Evolutionary conservation across 805 yeast species (phyloP).

Genomic region (Clavispora phyllophila): DNA sequence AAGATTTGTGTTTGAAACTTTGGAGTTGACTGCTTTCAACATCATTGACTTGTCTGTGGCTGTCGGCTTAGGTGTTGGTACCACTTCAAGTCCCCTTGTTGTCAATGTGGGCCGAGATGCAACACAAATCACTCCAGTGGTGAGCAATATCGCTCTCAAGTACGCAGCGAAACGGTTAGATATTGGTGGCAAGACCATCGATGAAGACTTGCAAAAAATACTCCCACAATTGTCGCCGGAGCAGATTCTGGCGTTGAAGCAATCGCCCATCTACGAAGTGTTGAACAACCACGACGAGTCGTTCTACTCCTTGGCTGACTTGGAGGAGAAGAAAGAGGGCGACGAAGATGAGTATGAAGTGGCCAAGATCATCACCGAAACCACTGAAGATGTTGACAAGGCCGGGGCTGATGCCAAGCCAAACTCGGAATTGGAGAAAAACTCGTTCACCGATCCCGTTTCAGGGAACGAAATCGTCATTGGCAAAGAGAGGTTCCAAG

Average conservation of each 20-base stretch:
- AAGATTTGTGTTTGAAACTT: conserved; percentile 66
- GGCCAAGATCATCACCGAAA: conserved; percentile 82
- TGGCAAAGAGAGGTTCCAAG: conserved; percentile 90
- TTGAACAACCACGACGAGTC: conserved; percentile 64
- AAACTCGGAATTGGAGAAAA: conserved; percentile 71
- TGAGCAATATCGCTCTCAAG: conserved; percentile 61
- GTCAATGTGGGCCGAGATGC: conserved; percentile 76
- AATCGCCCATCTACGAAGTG: conserved; percentile 73
- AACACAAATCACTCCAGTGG: conserved; percentile 75
- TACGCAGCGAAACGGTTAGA: conserved; percentile 47
- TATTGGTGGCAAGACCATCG: conserved; percentile 67
- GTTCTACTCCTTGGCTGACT: conserved; percentile 55
- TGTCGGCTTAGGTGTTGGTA: conserved; percentile 68
- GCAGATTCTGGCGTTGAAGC: conserved; percentile 73
- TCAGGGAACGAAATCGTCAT: conserved; percentile 53
- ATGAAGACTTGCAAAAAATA: conserved; percentile 43
- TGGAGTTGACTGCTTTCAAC: conserved; percentile 69
- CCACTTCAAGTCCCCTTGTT: conserved; percentile 60
- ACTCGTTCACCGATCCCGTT: conserved; percentile 58
- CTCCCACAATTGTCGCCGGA: conserved; percentile 52
- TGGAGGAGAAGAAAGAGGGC: conserved; percentile 26
- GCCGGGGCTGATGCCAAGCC: conserved; percentile 32
- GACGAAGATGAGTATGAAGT: conserved; percentile 82
- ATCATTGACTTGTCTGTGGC: conserved; percentile 65
- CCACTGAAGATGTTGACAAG: conserved; percentile 37